Conservation (phyloP, 306 rosid species). For the Senna tora region DNA sequence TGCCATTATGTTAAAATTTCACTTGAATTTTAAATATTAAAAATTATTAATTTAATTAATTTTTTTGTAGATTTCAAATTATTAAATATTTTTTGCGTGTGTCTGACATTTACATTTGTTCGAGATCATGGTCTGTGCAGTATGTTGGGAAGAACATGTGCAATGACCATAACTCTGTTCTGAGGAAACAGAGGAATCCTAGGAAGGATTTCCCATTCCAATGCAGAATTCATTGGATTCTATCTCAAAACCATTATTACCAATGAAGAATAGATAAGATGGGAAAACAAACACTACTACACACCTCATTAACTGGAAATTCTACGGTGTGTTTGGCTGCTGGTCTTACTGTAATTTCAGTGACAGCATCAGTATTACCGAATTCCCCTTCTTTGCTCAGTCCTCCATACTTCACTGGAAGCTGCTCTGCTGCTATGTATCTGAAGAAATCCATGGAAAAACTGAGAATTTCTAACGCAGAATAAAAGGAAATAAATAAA, state of each 20-base stretch:
- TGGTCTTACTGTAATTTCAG: conserved; percentile 60
- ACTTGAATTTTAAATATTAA: no score
- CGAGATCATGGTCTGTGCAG: neutral
- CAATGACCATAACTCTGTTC: conserved; percentile 3
- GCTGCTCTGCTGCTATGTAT: conserved; percentile 70
- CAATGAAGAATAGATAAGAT: conserved; percentile 3
- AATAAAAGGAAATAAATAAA: neutral
- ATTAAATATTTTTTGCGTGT: no score
- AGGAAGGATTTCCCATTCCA: conserved; percentile 40
- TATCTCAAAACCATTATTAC: conserved; percentile 27
- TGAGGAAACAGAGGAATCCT: conserved; percentile 46
- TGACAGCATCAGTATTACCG: conserved; percentile 58
- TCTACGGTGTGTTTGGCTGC: conserved; percentile 66
- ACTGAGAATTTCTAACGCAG: neutral
- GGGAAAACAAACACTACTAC: conserved; percentile 10
- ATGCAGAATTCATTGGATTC: conserved; percentile 43
- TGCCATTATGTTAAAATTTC: no score
- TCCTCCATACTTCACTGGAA: conserved; percentile 83
- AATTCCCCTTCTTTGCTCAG: conserved; percentile 70
- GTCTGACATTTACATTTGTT: neutral
- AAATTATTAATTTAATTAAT: no score
- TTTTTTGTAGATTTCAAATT: no score
- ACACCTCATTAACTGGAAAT: conserved; percentile 70
- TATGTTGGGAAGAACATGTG: conserved; percentile 21
- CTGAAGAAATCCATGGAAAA: conserved; percentile 43